Evolutionary conservation across 1,284 basidiomycete genomes (phyloP).

Genomic region (Naganishia cerealis): DNA sequence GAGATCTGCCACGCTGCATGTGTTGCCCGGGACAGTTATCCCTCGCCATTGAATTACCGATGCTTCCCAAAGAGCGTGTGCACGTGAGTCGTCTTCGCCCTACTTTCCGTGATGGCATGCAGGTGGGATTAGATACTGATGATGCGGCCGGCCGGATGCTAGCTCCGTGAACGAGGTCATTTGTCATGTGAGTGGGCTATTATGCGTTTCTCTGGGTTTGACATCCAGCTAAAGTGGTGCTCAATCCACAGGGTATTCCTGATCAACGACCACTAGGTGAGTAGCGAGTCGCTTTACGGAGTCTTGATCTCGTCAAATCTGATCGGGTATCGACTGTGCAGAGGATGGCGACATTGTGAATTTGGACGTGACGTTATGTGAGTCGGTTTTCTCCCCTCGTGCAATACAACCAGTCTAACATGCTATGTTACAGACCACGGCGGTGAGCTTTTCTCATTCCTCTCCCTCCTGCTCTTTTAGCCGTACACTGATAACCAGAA

Average conservation of each 20-base stretch:
- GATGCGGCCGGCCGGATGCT: slow-evolving; percentile 23
- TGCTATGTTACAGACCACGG: slow-evolving; percentile 58
- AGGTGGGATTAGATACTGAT: slow-evolving; percentile 9
- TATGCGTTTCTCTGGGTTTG: slow-evolving; percentile 30
- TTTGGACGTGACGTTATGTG: slow-evolving; percentile 65
- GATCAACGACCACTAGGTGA: slow-evolving; percentile 71
- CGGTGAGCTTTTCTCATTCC: slow-evolving; percentile 54
- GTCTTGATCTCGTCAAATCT: slow-evolving; percentile 1
- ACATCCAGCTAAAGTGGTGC: background rate
- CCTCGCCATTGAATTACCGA: slow-evolving; percentile 89
- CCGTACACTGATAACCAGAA: slow-evolving; percentile 4
- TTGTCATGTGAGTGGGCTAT: slow-evolving; percentile 64
- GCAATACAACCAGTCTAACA: slow-evolving; percentile 8
- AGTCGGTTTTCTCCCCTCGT: slow-evolving; percentile 31
- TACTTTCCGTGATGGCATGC: background rate
- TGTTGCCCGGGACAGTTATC: slow-evolving; percentile 88
- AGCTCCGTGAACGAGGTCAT: slow-evolving; percentile 93
- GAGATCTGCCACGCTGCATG: slow-evolving; percentile 90
- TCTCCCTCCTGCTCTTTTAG: too few species aligned
- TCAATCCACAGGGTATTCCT: slow-evolving; percentile 68
- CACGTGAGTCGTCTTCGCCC: slow-evolving; percentile 65
- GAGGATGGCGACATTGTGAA: slow-evolving; percentile 91
- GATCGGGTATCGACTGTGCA: slow-evolving; percentile 5
- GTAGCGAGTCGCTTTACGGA: background rate
- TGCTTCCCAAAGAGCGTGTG: slow-evolving; percentile 94